These are phyloP conservation scores for Phytophthora citricola DNA, from an alignment of 352 stramenopile genomes.

Conservation along the genomic window DNA sequence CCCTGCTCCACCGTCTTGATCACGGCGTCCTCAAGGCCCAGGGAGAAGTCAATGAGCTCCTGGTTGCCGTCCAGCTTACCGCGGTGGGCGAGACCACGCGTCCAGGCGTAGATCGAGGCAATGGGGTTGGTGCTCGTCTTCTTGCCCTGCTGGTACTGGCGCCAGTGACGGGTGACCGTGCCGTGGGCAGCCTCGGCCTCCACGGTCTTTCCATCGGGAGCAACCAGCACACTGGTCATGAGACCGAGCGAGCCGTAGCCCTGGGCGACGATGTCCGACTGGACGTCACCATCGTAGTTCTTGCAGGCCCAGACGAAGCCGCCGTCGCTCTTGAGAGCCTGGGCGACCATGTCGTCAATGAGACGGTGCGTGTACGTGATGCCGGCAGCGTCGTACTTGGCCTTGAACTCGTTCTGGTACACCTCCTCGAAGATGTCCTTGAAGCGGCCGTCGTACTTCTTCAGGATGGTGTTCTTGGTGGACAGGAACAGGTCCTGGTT, in stretches of 20 bases:
- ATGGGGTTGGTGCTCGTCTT: conserved; percentile 85
- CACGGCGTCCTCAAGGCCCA: conserved; percentile 67
- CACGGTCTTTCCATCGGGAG: conserved; percentile 82
- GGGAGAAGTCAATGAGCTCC: conserved; percentile 65
- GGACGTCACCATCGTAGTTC: conserved; percentile 88
- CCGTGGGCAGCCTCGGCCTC: conserved; percentile 86
- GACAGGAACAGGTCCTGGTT: conserved; percentile 73
- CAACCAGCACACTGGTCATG: conserved; percentile 80
- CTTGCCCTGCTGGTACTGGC: conserved; percentile 84
- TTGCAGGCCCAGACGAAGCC: conserved; percentile 88
- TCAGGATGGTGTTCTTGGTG: conserved; percentile 89
- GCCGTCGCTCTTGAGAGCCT: conserved; percentile 75
- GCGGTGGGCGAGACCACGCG: conserved; percentile 71
- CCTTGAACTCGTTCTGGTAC: conserved; percentile 82
- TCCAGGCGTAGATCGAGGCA: conserved; percentile 86
- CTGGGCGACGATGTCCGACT: conserved; percentile 84
- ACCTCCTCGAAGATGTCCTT: conserved; percentile 88
- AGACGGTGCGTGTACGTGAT: conserved; percentile 84
- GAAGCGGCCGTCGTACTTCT: conserved; percentile 80
- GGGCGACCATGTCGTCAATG: conserved; percentile 90
- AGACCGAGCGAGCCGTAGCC: conserved; percentile 81
- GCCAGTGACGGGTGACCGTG: conserved; percentile 86
- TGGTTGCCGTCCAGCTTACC: conserved; percentile 82
- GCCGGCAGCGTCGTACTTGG: conserved; percentile 70
- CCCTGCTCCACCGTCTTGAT: conserved; percentile 81